Evolutionary conservation across 2,329 filamentous ascomycete genomes (phyloP), one percentile per base, ranked within the genome.

Genomic region (Phoma sp.): DNA sequence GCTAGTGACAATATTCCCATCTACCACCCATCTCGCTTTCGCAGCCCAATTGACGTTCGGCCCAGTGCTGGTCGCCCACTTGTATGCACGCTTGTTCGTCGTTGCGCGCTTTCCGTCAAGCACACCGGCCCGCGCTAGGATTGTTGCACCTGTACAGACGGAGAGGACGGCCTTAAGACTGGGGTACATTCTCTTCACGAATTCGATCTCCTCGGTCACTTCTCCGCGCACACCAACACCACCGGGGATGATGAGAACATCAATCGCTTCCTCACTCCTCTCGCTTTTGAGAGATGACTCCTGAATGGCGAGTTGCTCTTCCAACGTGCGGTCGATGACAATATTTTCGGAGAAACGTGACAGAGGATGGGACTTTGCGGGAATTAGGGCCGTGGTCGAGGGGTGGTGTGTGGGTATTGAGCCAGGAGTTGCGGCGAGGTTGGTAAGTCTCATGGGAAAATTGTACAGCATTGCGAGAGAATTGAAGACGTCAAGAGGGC

Each of bases 191-290:
- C 70, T 67, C 27, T 69, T 66, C 27, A 86, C 74, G 47, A 81
- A 87, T 0, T 78, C 72, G 6, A 82, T 72, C 2, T 79, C 74
- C 2, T 68, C 59, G 0, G 57, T 55, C 32, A 65, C 52, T 1
- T 72, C 61, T 11, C 59, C 62, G 14, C 75, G 52, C 25, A 69
- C 78, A 1, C 86, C 86, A 0, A 73, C 53, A 0, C 87, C 86
- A 1, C 88, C 87, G 0, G 87, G 87, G n/a, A 90, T 75, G 24
- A 90, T 73, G 13, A 90, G 78, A 3, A 89, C 82, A 47, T 89
- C 84, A 6, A 60, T 66, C 52, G 44, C 57, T 23, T 53, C 57
- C 7, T 51, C 43, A 11, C 38, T 47, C 8, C 42, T 50, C 25
- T 57, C 45, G 18, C 46, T 50, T 11, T 42, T 14, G 9, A 24